These are phyloP conservation scores for Drechslerella coelobrocha DNA, from an alignment of 2,329 filamentous ascomycete species.

Conservation along the genomic window DNA sequence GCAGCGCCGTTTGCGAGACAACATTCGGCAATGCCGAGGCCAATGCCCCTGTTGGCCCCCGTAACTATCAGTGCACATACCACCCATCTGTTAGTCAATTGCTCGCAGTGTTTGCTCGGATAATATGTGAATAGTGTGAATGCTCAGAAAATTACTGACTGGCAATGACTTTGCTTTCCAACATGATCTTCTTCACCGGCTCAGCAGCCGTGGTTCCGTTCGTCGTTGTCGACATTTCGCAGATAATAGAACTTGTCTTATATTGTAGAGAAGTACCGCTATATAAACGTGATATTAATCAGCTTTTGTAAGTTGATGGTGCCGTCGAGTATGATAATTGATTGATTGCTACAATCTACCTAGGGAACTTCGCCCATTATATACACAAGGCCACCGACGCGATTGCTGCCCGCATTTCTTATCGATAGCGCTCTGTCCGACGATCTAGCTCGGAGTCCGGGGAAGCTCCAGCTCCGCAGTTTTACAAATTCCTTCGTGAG, in stretches of 20 bases:
- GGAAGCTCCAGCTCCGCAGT: constrained; percentile 28
- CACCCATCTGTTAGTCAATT: not conserved
- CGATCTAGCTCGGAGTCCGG: constrained; percentile 31
- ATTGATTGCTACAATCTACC: no score
- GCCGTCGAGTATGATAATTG: no score
- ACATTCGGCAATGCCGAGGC: constrained; percentile 61
- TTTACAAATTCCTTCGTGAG: constrained; percentile 19
- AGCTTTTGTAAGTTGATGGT: no score
- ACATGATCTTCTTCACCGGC: constrained; percentile 55
- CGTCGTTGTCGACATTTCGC: constrained; percentile 21
- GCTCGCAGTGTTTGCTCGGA: no score
- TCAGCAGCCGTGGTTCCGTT: constrained; percentile 10
- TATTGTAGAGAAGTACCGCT: not conserved
- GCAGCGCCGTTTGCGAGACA: constrained; percentile 61
- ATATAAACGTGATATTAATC: not conserved
- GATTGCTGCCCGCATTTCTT: not conserved
- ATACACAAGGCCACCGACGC: no score
- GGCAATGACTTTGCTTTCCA: constrained; percentile 57
- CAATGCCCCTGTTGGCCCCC: constrained; percentile 61
- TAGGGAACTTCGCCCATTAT: not conserved
- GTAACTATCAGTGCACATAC: constrained; percentile 55
- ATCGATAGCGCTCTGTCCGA: constrained; percentile 36
- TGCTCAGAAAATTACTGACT: constrained; percentile 52
- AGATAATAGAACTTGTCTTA: not conserved
- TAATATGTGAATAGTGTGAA: not conserved